Evolutionary conservation across 139 green algal genomes (phyloP).

Genomic region (Micromonas commoda): DNA sequence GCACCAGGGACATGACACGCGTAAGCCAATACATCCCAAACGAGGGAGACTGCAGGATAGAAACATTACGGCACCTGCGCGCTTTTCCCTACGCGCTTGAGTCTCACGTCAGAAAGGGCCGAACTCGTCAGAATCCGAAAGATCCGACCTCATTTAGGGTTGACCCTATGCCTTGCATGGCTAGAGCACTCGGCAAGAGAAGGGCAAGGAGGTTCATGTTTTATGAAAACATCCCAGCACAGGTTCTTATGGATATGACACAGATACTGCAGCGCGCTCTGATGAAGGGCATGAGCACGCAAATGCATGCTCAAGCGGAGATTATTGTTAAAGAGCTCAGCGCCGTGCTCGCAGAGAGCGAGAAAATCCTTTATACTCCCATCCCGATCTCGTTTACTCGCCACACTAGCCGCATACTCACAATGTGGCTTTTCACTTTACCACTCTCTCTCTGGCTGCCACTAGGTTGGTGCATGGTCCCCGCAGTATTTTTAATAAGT

Average conservation of each 20-base stretch:
- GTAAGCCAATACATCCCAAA: slow-evolving; percentile 11
- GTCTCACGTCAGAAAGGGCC: slow-evolving; percentile 10
- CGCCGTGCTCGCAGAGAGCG: not conserved
- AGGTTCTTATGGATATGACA: not conserved
- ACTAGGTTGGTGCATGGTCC: slow-evolving; percentile 24
- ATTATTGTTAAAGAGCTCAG: not conserved
- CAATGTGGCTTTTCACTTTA: slow-evolving; percentile 70
- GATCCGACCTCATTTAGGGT: slow-evolving; percentile 16
- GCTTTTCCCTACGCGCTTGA: slow-evolving; percentile 15
- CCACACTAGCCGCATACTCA: slow-evolving; percentile 39
- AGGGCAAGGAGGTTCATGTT: not conserved
- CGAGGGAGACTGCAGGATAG: not conserved
- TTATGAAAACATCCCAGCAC: not conserved
- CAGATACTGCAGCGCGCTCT: not conserved
- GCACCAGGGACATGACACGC: slow-evolving; percentile 9
- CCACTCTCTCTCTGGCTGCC: slow-evolving; percentile 55
- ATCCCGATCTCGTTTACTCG: slow-evolving; percentile 39
- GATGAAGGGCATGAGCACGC: not conserved
- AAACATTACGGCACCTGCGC: not conserved
- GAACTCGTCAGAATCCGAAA: slow-evolving; percentile 1
- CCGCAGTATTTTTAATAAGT: slow-evolving; percentile 36
- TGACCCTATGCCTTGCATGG: not conserved
- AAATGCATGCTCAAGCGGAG: slow-evolving; percentile 16
- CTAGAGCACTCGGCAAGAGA: not conserved
- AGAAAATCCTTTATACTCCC: slow-evolving; percentile 24